Conservation (phyloP, 805 yeast genomes). For the Saccharomycopsis guyanensis region DNA sequence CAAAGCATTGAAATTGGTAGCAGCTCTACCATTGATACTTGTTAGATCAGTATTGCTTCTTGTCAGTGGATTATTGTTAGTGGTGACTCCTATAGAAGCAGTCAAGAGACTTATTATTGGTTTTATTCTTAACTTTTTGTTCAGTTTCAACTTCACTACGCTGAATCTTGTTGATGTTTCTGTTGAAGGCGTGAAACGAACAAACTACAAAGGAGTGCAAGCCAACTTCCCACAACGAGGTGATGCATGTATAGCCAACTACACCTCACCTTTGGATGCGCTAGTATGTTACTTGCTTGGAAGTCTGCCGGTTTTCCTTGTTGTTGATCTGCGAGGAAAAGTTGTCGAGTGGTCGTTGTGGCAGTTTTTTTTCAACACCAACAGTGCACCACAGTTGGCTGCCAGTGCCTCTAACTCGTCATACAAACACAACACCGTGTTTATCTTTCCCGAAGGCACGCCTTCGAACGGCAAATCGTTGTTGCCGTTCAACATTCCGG, state of each 20-base stretch:
- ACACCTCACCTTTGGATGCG: conserved; percentile 40
- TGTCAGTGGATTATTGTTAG: conserved; percentile 19
- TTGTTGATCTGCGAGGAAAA: conserved; percentile 16
- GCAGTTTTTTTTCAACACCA: conserved; percentile 1
- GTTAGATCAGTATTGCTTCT: conserved; percentile 22
- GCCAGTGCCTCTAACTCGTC: conserved; percentile 1
- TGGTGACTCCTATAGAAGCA: conserved; percentile 21
- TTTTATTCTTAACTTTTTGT: conserved; percentile 28
- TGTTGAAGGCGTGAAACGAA: conserved; percentile 38
- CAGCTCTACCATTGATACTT: conserved; percentile 28
- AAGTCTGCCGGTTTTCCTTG: background rate
- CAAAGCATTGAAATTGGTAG: conserved; percentile 1
- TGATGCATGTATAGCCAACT: conserved; percentile 41
- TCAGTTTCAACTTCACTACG: conserved; percentile 30
- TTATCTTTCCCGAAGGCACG: conserved; percentile 72
- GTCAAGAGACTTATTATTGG: conserved; percentile 21
- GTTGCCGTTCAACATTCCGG: conserved; percentile 35
- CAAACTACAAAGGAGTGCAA: conserved; percentile 27
- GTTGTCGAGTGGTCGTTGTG: background rate
- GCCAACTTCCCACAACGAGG: conserved; percentile 29
- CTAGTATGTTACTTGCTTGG: conserved; percentile 20
- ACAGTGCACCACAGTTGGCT: conserved; percentile 21
- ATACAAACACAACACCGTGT: conserved; percentile 37
- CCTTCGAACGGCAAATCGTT: conserved; percentile 77
- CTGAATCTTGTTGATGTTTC: conserved; percentile 38